Evolutionary conservation across 2,329 filamentous ascomycete species (phyloP), one percentile per base, ranked within the genome.

Genomic region (Fusarium pilosicola): DNA sequence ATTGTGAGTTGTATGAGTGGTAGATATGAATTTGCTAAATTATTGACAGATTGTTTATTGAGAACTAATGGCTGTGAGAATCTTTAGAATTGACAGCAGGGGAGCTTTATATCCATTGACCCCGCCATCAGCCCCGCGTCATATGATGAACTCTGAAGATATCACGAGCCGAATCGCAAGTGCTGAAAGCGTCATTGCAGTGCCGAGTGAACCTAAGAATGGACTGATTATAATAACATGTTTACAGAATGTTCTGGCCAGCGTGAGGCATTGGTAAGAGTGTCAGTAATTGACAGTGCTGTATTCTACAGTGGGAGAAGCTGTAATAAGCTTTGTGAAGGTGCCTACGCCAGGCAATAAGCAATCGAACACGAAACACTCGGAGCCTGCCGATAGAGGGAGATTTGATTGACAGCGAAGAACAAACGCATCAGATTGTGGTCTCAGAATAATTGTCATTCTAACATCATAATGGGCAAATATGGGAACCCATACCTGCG

Each of bases 121-220:
- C 75, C 75, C 75, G 73, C 75, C 69, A 74, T 70, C 62, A 68
- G 51, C 62, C 71, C 75, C 75, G 71, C 75, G 74, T 77, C 75
- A 77, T 77, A 63, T 55, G 68, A 69, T 52, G 60, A 74, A 60
- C 51, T 63, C 13, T 71, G 38, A 32, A 18, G 60, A 32, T 41
- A 65, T 69, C 71, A 67, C 68, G 65, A 64, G 68, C 39, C 26
- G 41, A 55, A 49, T 20, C 36, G 10, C 20, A 14, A 49, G 36
- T 24, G 17, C 24, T 30, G 34, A 36, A 42, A 58, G 32, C 22
- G 28, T 38, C 30, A 57, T 57, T 30, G 24, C 24, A 20, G 56
- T 59, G 56, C 56, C 56, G 56, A 59, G 9, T 59, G 32, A 59
- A 36, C 56, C 56, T 45, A 42, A 42, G 30, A 62, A 62, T 64